Evolutionary conservation across 169 alveolate species (phyloP).

Genomic region (Babesia divergens): DNA sequence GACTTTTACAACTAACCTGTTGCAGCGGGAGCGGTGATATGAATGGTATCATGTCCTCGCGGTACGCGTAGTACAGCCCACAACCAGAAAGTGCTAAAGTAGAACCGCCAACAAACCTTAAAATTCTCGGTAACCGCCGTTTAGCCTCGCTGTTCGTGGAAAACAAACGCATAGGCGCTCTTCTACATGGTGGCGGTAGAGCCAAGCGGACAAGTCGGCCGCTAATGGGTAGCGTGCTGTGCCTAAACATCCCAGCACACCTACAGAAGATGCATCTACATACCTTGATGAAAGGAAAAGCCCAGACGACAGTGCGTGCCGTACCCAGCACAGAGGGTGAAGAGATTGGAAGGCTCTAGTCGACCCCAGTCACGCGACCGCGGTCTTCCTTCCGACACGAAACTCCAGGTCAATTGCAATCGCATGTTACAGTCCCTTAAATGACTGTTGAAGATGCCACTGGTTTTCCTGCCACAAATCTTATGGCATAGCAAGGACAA

Average conservation of each 20-base stretch:
- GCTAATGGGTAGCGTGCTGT: not conserved
- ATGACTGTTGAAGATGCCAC: slow-evolving; percentile 67
- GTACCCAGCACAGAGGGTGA: no score
- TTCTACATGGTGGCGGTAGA: not conserved
- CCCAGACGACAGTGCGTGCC: no score
- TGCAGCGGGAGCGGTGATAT: slow-evolving; percentile 2
- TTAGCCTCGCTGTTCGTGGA: not conserved
- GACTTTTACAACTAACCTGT: not conserved
- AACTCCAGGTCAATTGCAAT: not conserved
- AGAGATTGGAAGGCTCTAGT: no score
- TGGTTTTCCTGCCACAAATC: slow-evolving; percentile 83
- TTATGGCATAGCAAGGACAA: slow-evolving; percentile 89
- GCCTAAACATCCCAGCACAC: not conserved
- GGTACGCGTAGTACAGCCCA: slow-evolving; percentile 18
- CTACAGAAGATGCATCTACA: not conserved
- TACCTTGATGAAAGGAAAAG: not conserved
- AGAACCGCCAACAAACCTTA: not conserved
- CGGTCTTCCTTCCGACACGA: not conserved
- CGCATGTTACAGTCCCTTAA: not conserved
- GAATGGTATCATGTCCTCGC: slow-evolving; percentile 5
- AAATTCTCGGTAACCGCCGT: not conserved
- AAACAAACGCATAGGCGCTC: not conserved
- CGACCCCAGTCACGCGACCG: slow-evolving; percentile 14
- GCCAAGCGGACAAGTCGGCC: not conserved
- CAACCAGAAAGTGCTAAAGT: not conserved